A percentile compares a stretch with the other conserved stretches of the same genome.
These are phyloP conservation scores for Eucalyptus coolabah DNA, from an alignment of 345 rosid species.

Conservation along the genomic window DNA sequence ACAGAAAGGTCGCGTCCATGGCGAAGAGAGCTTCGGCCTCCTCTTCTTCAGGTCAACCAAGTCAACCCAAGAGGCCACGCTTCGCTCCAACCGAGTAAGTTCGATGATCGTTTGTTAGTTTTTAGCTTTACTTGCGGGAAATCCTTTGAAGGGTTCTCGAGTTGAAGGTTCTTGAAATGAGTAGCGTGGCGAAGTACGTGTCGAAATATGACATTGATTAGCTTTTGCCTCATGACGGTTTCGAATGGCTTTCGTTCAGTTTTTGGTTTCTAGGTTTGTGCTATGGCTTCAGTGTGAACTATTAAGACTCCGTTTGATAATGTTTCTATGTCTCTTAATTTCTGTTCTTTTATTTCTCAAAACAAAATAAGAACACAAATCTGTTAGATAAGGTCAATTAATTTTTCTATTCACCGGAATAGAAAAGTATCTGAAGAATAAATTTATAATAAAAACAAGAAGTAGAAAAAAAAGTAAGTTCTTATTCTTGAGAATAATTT, in stretches of 20 bases:
- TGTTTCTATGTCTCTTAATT: accelerated
- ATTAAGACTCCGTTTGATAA: no score
- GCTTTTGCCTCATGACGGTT: neutral
- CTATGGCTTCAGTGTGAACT: no score
- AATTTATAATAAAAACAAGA: accelerated
- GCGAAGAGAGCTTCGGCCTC: neutral
- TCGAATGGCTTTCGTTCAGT: accelerated
- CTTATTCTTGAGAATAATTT: accelerated
- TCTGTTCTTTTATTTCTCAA: accelerated
- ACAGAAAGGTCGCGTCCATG: neutral
- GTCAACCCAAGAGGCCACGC: neutral
- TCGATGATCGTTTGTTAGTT: neutral
- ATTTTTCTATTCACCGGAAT: no score
- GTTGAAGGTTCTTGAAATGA: neutral
- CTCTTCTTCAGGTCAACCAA: neutral
- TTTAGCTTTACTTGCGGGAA: neutral
- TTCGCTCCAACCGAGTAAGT: neutral
- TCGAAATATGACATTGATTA: neutral
- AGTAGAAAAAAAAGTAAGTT: no score
- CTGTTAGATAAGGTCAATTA: accelerated
- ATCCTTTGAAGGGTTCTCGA: neutral
- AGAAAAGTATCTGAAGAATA: accelerated
- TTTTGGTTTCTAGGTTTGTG: neutral
- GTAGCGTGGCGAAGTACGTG: accelerated
- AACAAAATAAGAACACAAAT: neutral